Base-by-base conservation (phyloP, 2,329 filamentous ascomycete species). In the Talaromyces amestolkiae region DNA sequence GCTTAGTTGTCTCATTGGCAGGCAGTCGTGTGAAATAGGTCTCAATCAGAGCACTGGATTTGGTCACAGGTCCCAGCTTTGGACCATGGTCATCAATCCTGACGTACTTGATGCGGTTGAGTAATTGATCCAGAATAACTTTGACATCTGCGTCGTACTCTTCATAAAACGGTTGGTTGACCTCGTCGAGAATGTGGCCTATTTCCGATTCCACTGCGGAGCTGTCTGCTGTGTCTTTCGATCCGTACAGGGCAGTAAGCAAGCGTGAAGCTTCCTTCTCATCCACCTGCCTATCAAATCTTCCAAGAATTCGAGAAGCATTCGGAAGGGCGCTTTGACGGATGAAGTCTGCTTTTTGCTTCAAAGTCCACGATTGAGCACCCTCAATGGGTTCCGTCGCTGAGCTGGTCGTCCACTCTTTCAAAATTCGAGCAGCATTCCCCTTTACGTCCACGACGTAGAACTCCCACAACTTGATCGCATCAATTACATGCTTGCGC, bases 81-180 rank as follows among this genome's bases (percentile, higher is more conserved):
- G 95, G 95, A 0, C 95, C 95, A 74, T 98, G 86, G 0, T 92
- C 90, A 69, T 98, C 95, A n/a, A 99, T 80, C 45, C 95, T 90
- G 68, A 94, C 87, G 80, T 99, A 99, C 78, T 97, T 97, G 81
- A 93, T 91, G 67, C 96, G 89, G 75, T 97, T 96, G 82, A 90
- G 96, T 31, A 98, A 81, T 78, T 99, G 94, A 68, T 97, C 89
- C 64, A 97, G 84, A 69, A 97, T 95, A 69, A 91, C 91, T 31
- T 86, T 86, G 11, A 91, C 83, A 75, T 99, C 95, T 22, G 81
- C 82, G 74, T 99, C 93, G 76, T 96, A 99, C 77, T 99, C 95
- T 69, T 89, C 86, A 81, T 99, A 99, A 73, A 94, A 91, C 2
- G 90, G 86, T 39, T 97, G 83, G 72, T 99, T 99, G 71, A 95